Percentiles rank a stretch among this genome's conserved stretches.
These are phyloP conservation scores for Ambrosiella beaveri DNA, from an alignment of 2,329 filamentous ascomycete genomes.

Conservation along the genomic window DNA sequence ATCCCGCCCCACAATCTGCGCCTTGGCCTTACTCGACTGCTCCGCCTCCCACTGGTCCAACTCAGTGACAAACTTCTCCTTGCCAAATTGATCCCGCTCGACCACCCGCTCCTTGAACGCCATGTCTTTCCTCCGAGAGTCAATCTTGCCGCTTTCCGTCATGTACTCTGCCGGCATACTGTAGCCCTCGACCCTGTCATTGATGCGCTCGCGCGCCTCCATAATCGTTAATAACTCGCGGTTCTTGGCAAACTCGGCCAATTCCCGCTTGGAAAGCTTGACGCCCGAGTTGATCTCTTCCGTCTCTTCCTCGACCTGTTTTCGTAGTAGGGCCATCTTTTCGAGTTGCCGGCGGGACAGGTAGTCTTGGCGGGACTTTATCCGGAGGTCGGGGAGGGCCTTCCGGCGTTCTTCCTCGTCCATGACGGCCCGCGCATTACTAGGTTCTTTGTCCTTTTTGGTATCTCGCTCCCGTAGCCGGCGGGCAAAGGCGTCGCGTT, in stretches of 20 bases:
- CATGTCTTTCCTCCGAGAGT: constrained; percentile 72
- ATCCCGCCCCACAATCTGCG: constrained; percentile 62
- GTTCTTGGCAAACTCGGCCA: constrained; percentile 77
- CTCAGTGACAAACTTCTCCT: constrained; percentile 81
- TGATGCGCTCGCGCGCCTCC: constrained; percentile 70
- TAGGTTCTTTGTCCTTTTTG: constrained; percentile 45
- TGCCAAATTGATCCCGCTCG: constrained; percentile 69
- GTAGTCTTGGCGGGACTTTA: constrained; percentile 80
- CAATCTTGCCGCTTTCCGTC: constrained; percentile 79
- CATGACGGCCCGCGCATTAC: constrained; percentile 28
- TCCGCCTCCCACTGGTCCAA: constrained; percentile 93
- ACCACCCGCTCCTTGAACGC: constrained; percentile 82
- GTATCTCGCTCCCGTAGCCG: constrained; percentile 56
- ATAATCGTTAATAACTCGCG: constrained; percentile 64
- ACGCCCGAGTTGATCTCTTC: constrained; percentile 64
- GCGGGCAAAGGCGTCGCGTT: constrained; percentile 66
- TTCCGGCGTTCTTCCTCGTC: constrained; percentile 49
- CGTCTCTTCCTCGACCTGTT: constrained; percentile 78
- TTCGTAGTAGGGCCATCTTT: constrained; percentile 66
- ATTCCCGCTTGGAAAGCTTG: constrained; percentile 59
- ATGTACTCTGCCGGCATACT: constrained; percentile 89
- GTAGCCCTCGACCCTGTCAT: constrained; percentile 86
- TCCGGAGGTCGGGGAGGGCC: constrained; percentile 63
- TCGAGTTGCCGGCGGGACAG: constrained; percentile 83
- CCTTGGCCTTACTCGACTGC: constrained; percentile 72